A percentile compares a stretch with the other conserved stretches of the same genome.
Evolutionary conservation across 1,139 yeast species (phyloP).

Genomic region (Suhomyces panamericanus): DNA sequence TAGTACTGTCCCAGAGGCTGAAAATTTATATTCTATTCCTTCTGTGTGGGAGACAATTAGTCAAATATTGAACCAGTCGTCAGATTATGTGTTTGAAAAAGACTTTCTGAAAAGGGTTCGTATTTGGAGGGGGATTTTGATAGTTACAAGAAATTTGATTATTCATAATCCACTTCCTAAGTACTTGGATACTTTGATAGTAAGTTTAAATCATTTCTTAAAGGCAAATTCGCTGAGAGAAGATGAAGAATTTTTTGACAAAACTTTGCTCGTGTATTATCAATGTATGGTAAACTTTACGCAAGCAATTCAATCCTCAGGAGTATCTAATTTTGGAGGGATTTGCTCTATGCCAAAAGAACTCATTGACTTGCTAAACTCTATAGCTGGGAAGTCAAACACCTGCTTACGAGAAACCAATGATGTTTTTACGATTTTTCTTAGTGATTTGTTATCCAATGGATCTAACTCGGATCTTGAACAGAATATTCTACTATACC

Average conservation of each 20-base stretch:
- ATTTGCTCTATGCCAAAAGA: background rate
- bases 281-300: constrained; percentile 16
- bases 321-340: background rate
- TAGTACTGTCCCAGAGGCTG: background rate
- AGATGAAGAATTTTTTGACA: constrained; percentile 9
- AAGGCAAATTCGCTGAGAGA: background rate
- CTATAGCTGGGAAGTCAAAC: background rate
- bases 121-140: constrained; percentile 6
- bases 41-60: background rate
- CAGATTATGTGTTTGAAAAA: background rate
- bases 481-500: constrained; percentile 14
- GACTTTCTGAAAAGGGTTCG: background rate
- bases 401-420: background rate
- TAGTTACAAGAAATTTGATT: constrained; percentile 6
- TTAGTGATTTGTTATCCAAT: constrained; percentile 1
- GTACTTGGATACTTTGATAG: background rate
- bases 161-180: background rate
- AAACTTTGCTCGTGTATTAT: constrained; percentile 12
- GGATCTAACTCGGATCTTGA: constrained; percentile 7
- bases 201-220: constrained; percentile 4
- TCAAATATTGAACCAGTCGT: constrained; percentile 3
- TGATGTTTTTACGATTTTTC: background rate
- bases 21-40: background rate
- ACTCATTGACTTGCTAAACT: background rate
- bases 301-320: background rate